Evolutionary conservation across 371 early-diverging fungal genomes (phyloP), one percentile per base, ranked within the genome.

Genomic region (Mortierella sp.): DNA sequence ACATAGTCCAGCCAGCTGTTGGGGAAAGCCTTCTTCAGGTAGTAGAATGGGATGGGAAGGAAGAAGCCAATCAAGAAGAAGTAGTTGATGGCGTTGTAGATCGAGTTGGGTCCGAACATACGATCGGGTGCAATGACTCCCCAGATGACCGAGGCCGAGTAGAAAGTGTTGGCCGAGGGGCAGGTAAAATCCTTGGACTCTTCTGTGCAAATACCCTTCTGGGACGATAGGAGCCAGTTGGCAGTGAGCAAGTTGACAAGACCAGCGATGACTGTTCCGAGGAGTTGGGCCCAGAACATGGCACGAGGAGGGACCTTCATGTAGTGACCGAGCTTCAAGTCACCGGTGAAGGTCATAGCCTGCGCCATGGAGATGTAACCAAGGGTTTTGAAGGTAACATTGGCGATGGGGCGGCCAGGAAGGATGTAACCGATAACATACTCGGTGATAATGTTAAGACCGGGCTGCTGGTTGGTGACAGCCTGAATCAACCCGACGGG

Each of bases 401-500:
- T 80, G 56, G 75, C 80, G 34, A 80, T 67, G 41, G 79, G 55
- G 8, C 71, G 70, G 27, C 90, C 90, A 28, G 89, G 89, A n/a
- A 84, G 75, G 2, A 88, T 79, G 23, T 82, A 80, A 24, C 90
- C 90, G 5, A 82, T 82, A 17, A 90, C 70, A 32, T 88, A 70
- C 72, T 89, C 86, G 17, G 93, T 88, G 27, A 94, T 83, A 27
- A 93, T 83, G 64, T 92, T 92, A 6, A 93, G 80, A 50, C 89
- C 92, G 37, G 89, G 90, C 49, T 83, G 79, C 46, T 87, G 86
- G 75, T 89, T 90, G 78, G 78, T 89, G 15, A 92, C 70, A 24
- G 93, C 93, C 55, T 83, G 82, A 42, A 92, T 87, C 44, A 92
- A 87, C 73, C 92, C 94, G 47, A 93, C 86, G 0, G 96, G 94